Base-by-base conservation (phyloP, 306 rosid genomes). In the Prunus mira region DNA sequence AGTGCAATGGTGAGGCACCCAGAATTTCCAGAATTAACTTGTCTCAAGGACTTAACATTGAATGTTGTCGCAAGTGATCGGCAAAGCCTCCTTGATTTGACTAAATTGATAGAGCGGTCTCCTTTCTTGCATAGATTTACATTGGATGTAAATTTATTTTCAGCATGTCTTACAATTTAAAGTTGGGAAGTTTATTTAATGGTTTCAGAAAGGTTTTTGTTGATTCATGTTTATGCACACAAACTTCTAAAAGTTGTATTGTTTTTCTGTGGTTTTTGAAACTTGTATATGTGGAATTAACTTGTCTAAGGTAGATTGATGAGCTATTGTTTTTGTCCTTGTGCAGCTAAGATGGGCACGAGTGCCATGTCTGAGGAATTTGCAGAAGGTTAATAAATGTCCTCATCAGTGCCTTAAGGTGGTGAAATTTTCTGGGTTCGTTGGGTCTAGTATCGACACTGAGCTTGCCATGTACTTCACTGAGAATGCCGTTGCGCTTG, bases 361-460 rank as follows among this genome's bases (percentile, higher is more conserved):
- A 4, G 18, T 20, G 65, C 27, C 27, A 24, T 12, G 6, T 15
- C 41, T 6, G 3, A 24, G 56, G 46, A 67, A 22, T 3, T 7
- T 67, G 56, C n/a, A 45, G 56, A 17, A 46, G 38, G 30, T 45
- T 67, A 67, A 13, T 6, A 46, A 4, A 45, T 45, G 54, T 67
- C 22, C 38, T 46, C 72, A 67, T 67, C 72, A 24, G 9, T 24
- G 56, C 56, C 72, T 67, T 67, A 46, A 67, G 41, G 56, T 13
- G 12, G 55, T 67, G 72, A 46, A 49, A 27, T 67, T 67, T 2
- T 46, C 10, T 46, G 56, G 56, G 72, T 24, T 67, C 12, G 1
- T 46, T 46, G 56, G 72, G 14, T 67, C 28, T 1, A 50, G 1
- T 22, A 6, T 13, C 2, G 15, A 67, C 2, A 67, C 6, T 1